Percentiles rank a stretch among this genome's conserved stretches.
Evolutionary conservation across 2,329 filamentous ascomycete species (phyloP).

Genomic region (Phialophora macrospora): DNA sequence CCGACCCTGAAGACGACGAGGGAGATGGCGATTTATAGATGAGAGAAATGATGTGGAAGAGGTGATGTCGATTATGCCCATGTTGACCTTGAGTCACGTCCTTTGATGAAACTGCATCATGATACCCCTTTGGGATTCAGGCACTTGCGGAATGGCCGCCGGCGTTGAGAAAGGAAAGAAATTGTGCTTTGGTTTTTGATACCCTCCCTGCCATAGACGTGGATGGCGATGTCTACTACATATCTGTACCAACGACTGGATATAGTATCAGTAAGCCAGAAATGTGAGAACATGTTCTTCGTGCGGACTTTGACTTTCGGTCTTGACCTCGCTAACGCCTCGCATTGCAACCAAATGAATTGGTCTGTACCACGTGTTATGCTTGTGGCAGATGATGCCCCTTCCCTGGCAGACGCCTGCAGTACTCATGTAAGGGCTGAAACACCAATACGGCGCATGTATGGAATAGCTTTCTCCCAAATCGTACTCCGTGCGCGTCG

Average conservation of each 20-base stretch:
- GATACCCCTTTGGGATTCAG: slow-evolving; percentile 27
- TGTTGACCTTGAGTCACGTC: slow-evolving; percentile 16
- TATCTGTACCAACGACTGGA: slow-evolving; percentile 22
- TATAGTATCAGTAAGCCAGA: slow-evolving; percentile 12
- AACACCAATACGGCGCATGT: neutral
- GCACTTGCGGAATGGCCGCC: slow-evolving; percentile 3
- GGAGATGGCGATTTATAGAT: slow-evolving; percentile 39
- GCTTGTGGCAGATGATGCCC: slow-evolving; percentile 1
- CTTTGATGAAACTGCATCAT: slow-evolving; percentile 29
- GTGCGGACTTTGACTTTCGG: neutral
- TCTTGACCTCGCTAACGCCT: neutral
- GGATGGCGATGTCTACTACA: slow-evolving; percentile 3
- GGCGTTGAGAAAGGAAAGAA: slow-evolving; percentile 10
- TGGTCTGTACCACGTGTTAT: neutral
- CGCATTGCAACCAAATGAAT: neutral
- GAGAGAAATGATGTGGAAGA: slow-evolving; percentile 22
- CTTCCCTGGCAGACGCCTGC: neutral
- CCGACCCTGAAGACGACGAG: slow-evolving; percentile 46
- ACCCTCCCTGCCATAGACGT: slow-evolving; percentile 13
- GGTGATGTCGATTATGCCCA: slow-evolving; percentile 8
- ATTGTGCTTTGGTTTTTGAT: slow-evolving; percentile 10
- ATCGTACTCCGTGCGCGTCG: too few species aligned
- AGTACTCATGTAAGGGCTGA: neutral
- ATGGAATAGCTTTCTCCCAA: neutral
- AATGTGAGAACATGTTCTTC: slow-evolving; percentile 1